A percentile compares a stretch with the other conserved stretches of the same genome.
Conservation (phyloP, 169 alveolate genomes). For the Babesia sp. region DNA sequence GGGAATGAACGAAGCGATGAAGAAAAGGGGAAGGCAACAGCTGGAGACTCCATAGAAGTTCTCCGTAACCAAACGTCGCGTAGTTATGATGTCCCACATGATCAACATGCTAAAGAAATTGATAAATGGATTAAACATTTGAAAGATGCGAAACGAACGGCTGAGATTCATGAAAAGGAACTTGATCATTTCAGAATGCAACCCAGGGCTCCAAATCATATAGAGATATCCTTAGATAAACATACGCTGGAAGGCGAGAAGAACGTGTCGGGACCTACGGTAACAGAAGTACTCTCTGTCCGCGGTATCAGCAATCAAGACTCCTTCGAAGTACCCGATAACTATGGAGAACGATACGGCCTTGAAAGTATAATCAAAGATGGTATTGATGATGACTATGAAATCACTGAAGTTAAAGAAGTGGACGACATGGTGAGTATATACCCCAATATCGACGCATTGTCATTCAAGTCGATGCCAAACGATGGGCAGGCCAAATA, state of each 20-base stretch:
- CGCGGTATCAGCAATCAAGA: neutral
- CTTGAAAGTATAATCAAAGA: neutral
- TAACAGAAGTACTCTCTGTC: slow-evolving; percentile 1
- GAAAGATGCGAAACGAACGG: neutral
- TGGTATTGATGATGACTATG: neutral
- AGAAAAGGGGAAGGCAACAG: neutral
- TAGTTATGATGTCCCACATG: neutral
- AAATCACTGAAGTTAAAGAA: neutral
- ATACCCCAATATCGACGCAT: slow-evolving; percentile 29
- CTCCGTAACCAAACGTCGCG: neutral
- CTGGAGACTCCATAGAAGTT: neutral
- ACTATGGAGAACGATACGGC: neutral
- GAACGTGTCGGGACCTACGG: neutral
- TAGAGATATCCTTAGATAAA: neutral
- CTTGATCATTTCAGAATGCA: neutral
- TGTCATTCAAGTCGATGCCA: neutral
- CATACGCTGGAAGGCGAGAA: neutral
- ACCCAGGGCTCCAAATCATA: neutral
- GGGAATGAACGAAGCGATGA: neutral
- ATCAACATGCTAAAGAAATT: neutral
- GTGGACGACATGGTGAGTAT: slow-evolving; percentile 11
- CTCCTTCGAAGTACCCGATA: neutral
- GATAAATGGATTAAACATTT: neutral
- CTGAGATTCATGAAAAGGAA: neutral
- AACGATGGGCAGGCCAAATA: neutral